Evolutionary conservation across 768 basidiomycete genomes (phyloP).

Genomic region (Antrodiella citrinella): DNA sequence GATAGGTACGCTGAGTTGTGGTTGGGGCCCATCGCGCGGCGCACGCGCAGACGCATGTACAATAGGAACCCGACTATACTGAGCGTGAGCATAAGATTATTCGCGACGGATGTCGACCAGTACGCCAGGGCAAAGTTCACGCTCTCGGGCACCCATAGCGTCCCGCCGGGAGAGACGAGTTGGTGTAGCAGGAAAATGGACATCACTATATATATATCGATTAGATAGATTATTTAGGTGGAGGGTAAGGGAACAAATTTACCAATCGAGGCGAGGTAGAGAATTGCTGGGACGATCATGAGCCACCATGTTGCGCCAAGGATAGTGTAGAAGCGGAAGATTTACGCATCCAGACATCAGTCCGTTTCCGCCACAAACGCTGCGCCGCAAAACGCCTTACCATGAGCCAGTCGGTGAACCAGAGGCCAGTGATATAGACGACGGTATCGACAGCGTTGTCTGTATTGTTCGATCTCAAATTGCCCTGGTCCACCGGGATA

Average conservation of each 20-base stretch:
- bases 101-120: slow-evolving; percentile 15
- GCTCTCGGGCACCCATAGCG: slow-evolving; percentile 10
- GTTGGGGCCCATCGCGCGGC: slow-evolving; percentile 7
- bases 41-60: slow-evolving; percentile 18
- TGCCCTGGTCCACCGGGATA: not conserved
- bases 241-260: not conserved
- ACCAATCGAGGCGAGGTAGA: slow-evolving; percentile 10
- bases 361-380: too few species aligned
- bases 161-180: slow-evolving; percentile 9
- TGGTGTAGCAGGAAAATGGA: slow-evolving; percentile 12
- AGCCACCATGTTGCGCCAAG: slow-evolving; percentile 10
- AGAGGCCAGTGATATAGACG: slow-evolving; percentile 2
- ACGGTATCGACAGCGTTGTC: not conserved
- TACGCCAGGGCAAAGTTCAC: slow-evolving; percentile 15
- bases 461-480: slow-evolving; percentile 5
- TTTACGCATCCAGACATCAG: slow-evolving; percentile 1
- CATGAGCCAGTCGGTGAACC: slow-evolving; percentile 12
- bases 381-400: too few species aligned
- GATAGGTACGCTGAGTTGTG: slow-evolving; percentile 9
- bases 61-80: slow-evolving; percentile 16
- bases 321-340: slow-evolving; percentile 16
- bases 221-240: not conserved
- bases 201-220: slow-evolving; percentile 5
- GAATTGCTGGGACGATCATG: slow-evolving; percentile 10
- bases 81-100: slow-evolving; percentile 16